Base-by-base conservation (phyloP, 164 flowering plant genomes). In the Aristolochia contorta region DNA sequence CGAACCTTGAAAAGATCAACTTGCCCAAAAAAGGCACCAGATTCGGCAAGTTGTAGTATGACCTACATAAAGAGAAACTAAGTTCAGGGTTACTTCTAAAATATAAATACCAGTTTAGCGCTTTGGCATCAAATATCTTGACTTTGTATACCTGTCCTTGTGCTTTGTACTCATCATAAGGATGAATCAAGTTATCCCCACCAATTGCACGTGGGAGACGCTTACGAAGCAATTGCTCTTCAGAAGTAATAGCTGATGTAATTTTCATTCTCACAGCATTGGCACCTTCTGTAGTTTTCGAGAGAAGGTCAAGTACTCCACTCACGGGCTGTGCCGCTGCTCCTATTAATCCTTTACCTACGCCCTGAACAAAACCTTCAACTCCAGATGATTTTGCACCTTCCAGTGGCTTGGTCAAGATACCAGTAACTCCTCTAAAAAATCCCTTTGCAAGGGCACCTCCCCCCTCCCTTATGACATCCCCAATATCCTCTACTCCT, bases 301-400 rank as follows among this genome's bases (percentile, higher is more conserved):
- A 94, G 68, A 94, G 68, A 57, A 94, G 91, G 79, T 94, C 99
- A 60, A 94, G 70, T 54, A 94, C 96, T 6, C 99, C 99, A 71
- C 97, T 91, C 58, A 91, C 89, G 52, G 99, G 99, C 70, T 94
- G 99, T 27, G 97, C 97, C 67, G 99, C 97, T 16, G 87, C 99
- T 67, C 99, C 99, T 41, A 94, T 87, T 68, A 94, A 60, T 59
- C 99, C 99, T 78, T 87, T 94, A 23, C 99, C 99, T 71, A 94
- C 95, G 72, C 99, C 99, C 75, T 87, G 96, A 65, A 94, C 96
- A 71, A 94, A 94, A 46, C 99, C 99, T 75, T 91, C 99, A 60
- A 94, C 97, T 54, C 99, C 99, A 61, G 99, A 91, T 64, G 82
- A 67, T 72, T 94, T 94, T 68, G 99, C 99, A 67, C 99, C 99